These are phyloP conservation scores for Dendrostoma leiphaemia DNA, from an alignment of 2,329 filamentous ascomycete genomes.

Conservation along the genomic window DNA sequence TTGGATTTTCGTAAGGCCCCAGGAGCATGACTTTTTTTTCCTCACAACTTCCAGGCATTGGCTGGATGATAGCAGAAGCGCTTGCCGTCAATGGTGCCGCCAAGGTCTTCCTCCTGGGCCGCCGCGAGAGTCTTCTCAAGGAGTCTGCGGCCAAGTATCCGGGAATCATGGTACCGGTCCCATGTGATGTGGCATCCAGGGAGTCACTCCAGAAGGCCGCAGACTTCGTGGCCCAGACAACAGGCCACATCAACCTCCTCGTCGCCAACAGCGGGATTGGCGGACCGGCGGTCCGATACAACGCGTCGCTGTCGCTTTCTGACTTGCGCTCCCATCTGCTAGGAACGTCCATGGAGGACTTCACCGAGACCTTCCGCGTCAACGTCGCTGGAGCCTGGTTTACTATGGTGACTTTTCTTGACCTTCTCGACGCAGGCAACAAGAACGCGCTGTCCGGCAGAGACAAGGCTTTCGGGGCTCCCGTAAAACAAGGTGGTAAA, in stretches of 20 bases:
- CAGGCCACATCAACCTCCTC: conserved; percentile 62
- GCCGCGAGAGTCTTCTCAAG: conserved; percentile 42
- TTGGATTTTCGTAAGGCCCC: too few species aligned
- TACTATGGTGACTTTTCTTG: conserved; percentile 66
- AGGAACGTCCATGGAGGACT: conserved; percentile 55
- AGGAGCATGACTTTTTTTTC: too few species aligned
- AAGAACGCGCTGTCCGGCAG: conserved; percentile 37
- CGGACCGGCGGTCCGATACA: conserved; percentile 22
- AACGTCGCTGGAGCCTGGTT: conserved; percentile 68
- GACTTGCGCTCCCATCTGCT: conserved; percentile 44
- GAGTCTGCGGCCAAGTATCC: conserved; percentile 33
- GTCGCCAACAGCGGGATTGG: conserved; percentile 61
- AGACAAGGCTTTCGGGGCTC: conserved; percentile 27
- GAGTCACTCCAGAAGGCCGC: conserved; percentile 58
- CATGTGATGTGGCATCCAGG: conserved; percentile 43
- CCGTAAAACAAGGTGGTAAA: conserved; percentile 20
- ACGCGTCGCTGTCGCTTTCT: conserved; percentile 22
- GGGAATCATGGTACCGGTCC: conserved; percentile 30
- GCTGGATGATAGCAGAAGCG: conserved; percentile 47
- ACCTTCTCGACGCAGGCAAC: conserved; percentile 61
- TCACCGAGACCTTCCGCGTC: conserved; percentile 51
- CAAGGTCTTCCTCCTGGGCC: conserved; percentile 50
- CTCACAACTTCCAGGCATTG: too few species aligned
- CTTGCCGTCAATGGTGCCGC: conserved; percentile 49
- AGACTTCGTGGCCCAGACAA: conserved; percentile 48